Evolutionary conservation across 768 basidiomycete genomes (phyloP).

Genomic region (Tubosaeta sp.): DNA sequence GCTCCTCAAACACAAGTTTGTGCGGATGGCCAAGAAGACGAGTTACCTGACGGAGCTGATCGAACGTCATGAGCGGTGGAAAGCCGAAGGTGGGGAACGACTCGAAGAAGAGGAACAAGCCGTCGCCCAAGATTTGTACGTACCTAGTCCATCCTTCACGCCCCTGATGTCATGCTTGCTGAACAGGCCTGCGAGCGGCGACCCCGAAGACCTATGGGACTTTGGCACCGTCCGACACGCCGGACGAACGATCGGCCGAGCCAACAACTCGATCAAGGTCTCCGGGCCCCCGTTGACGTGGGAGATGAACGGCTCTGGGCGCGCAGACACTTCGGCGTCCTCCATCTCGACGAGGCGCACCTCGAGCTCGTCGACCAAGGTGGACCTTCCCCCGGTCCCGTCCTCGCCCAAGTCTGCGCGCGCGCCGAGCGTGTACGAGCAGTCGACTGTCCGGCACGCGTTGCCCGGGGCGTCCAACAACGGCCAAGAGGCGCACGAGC

Average conservation of each 20-base stretch:
- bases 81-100: conserved; percentile 78
- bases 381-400: conserved; percentile 60
- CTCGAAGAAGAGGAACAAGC: conserved; percentile 68
- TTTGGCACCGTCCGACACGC: conserved; percentile 92
- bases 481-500: conserved; percentile 32
- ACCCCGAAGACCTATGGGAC: conserved; percentile 90
- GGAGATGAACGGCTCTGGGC: conserved; percentile 64
- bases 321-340: conserved; percentile 36
- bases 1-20: conserved; percentile 93
- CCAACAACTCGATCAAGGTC: conserved; percentile 49
- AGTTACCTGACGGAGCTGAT: conserved; percentile 94
- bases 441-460: conserved; percentile 67
- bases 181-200: conserved; percentile 49
- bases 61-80: conserved; percentile 92
- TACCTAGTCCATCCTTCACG: conserved; percentile 1
- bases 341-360: conserved; percentile 28
- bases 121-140: conserved; percentile 61
- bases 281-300: conserved; percentile 73
- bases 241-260: conserved; percentile 64
- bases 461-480: conserved; percentile 30
- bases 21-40: conserved; percentile 92
- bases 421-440: conserved; percentile 42
- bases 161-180: background rate
- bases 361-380: conserved; percentile 48
- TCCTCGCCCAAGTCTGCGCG: conserved; percentile 34